Evolutionary conservation across 2,329 filamentous ascomycete genomes (phyloP).

Genomic region (Colletotrichum simmondsii): DNA sequence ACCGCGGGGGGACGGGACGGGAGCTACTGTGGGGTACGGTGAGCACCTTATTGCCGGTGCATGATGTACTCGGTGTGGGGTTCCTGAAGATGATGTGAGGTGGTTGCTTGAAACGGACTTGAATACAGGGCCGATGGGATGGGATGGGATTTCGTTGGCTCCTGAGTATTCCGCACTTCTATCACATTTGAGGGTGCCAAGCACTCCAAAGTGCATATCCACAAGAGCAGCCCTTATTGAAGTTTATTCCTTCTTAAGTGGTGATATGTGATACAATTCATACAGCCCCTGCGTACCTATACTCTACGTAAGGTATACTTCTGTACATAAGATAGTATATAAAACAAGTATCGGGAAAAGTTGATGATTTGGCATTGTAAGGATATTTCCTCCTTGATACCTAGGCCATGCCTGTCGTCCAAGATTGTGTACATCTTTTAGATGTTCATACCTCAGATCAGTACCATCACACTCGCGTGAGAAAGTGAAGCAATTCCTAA

Average conservation of each 20-base stretch:
- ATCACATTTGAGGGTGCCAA: background rate
- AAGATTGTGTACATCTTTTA: background rate
- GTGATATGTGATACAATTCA: background rate
- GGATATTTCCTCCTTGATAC: background rate
- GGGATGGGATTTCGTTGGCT: background rate
- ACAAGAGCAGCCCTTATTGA: background rate
- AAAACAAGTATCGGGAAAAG: background rate
- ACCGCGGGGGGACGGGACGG: background rate
- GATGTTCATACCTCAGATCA: too few species aligned
- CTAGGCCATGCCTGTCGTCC: background rate
- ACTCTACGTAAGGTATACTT: too few species aligned
- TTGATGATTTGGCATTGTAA: background rate
- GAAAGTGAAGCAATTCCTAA: background rate
- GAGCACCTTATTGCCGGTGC: background rate
- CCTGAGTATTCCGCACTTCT: background rate
- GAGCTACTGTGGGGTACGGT: slow-evolving; percentile 11
- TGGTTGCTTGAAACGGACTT: background rate
- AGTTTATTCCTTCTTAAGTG: background rate
- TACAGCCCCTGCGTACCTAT: background rate
- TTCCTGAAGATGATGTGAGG: slow-evolving; percentile 23
- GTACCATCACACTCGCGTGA: background rate
- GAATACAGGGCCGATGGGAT: background rate
- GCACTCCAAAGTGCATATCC: background rate
- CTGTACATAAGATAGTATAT: too few species aligned
- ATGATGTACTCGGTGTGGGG: slow-evolving; percentile 17